Base-by-base conservation (phyloP, 768 basidiomycete genomes). In the Agaricus blazei region DNA sequence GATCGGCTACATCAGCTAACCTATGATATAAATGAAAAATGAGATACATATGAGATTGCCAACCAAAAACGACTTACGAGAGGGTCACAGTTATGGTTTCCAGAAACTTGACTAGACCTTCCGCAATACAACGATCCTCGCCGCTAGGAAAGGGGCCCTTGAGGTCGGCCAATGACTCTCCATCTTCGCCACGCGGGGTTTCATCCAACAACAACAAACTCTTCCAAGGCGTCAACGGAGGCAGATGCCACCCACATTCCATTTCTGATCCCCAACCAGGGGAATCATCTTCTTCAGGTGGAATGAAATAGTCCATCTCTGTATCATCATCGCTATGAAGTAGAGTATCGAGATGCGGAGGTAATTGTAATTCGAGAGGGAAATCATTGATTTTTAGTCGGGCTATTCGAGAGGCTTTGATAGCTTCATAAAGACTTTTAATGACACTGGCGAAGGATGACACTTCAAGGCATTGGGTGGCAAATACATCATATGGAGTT, bases 201-300 rank as follows among this genome's bases (percentile, higher is more conserved):
- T 56, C 54, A 51, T 92, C 87, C 14, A 96, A 65, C 14, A 93
- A 77, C 5, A 98, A 70, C 14, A 98, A 67, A 23, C 91, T 88
- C 65, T 97, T 97, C 96, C 96, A 98, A 4, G 96, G 95, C 14
- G 83, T 77, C 24, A 98, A 76, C 15, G 80, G 71, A 8, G 88
- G 84, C 2, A 93, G 72, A 45, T 78, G 77, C 87, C 87, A 92
- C 2, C 89, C 89, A 53, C 83, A 74, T 61, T 77, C 75, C 68
- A 90, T 76, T 52, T 86, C 85, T 37, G 75, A 76, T 15, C 85
- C 87, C 89, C 90, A 90, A 6, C 71, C 70, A 45, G 73, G 70
- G 40, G 61, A 64, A 41, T 75, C 79, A 41, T 81, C 81, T 45
- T 84, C 81, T 19, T 81, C 81, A 24, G 75, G 72, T 19, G 74